phyloP scores from a whole-genome alignment of 495 filamentous ascomycete genomes.

The Neurospora sp. region DNA sequence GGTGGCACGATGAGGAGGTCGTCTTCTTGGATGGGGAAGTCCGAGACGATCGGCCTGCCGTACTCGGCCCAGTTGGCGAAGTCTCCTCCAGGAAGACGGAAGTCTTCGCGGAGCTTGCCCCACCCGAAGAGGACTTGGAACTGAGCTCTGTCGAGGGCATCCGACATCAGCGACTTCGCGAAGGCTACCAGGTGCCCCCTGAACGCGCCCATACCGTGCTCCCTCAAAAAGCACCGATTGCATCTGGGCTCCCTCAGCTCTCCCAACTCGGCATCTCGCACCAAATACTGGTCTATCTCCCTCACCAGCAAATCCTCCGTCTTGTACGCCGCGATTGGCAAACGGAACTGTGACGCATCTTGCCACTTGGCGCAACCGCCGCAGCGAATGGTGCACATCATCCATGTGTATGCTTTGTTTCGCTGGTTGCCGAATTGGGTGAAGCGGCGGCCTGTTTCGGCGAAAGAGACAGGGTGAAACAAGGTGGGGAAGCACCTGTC shows the following conservation, averaged over 20 bases:
- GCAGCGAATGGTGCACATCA: background rate
- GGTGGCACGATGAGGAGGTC: too few species aligned
- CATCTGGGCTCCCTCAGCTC: background rate
- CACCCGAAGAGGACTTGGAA: background rate
- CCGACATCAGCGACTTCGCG: background rate
- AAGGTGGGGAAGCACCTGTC: background rate
- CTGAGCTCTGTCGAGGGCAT: background rate
- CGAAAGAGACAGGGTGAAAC: background rate
- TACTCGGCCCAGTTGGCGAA: background rate
- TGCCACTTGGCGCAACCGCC: background rate
- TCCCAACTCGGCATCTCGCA: background rate
- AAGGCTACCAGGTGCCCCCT: background rate
- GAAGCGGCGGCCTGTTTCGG: background rate
- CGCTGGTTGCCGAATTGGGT: background rate
- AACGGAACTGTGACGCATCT: background rate
- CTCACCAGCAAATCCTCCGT: background rate
- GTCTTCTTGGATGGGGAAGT: background rate
- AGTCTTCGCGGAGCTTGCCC: background rate
- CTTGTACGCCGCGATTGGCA: background rate
- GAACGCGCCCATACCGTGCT: background rate
- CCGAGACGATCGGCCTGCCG: background rate
- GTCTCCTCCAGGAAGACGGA: background rate
- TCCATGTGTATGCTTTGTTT: background rate
- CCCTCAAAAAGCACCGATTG: background rate
- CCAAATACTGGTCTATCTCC: background rate